Conservation (phyloP, 164 flowering plant genomes). For the Echeveria elegans region DNA sequence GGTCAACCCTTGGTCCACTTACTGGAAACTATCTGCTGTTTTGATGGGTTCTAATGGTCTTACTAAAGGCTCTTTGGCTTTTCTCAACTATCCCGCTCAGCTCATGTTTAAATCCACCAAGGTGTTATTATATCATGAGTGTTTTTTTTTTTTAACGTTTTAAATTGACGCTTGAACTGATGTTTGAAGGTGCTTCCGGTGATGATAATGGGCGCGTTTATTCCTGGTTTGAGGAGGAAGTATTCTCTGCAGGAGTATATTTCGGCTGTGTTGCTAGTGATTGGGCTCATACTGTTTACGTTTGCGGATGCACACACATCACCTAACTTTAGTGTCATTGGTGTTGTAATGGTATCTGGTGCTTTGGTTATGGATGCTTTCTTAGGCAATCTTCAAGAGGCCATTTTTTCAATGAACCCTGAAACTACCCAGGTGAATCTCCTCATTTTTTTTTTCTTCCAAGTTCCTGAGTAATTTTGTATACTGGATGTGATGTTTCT, state of each 20-base stretch:
- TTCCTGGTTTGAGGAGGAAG: slow-evolving; percentile 65
- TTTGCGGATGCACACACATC: slow-evolving; percentile 70
- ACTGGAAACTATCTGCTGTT: slow-evolving; percentile 72
- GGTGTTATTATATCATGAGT: slow-evolving; percentile 31
- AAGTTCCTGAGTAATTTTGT: neutral
- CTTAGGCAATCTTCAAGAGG: slow-evolving; percentile 74
- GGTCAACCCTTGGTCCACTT: slow-evolving; percentile 82
- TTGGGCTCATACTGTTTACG: slow-evolving; percentile 71
- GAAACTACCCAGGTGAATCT: slow-evolving; percentile 64
- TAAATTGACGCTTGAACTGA: neutral
- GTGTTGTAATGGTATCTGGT: slow-evolving; percentile 66
- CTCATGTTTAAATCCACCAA: slow-evolving; percentile 95
- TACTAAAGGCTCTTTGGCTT: slow-evolving; percentile 87
- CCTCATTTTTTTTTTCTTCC: neutral
- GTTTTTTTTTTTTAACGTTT: no score
- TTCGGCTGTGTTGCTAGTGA: slow-evolving; percentile 55
- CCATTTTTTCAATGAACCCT: slow-evolving; percentile 64
- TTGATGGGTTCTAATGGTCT: slow-evolving; percentile 92
- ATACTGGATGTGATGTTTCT: neutral
- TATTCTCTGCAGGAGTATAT: slow-evolving; percentile 59
- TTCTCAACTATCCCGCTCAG: slow-evolving; percentile 88
- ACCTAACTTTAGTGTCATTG: slow-evolving; percentile 62
- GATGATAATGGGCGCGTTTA: slow-evolving; percentile 82
- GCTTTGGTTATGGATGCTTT: slow-evolving; percentile 70
- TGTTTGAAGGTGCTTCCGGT: slow-evolving; percentile 57